Conservation (phyloP, 1,139 yeast genomes). For the Chernovozyma sophiae-reginae region DNA sequence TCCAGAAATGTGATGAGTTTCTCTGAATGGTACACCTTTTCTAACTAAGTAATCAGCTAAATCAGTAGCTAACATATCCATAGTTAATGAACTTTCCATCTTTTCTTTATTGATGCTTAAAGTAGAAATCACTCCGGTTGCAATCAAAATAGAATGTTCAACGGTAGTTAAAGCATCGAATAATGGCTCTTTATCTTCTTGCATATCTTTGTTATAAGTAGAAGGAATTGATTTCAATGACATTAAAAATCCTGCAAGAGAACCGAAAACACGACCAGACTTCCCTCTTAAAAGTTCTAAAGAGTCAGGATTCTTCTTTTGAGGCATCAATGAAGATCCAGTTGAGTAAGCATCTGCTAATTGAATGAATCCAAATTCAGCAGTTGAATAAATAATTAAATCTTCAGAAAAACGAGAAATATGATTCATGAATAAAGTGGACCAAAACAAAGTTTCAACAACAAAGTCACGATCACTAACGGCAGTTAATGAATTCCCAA, state of each 20-base stretch:
- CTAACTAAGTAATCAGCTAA: constrained; percentile 95
- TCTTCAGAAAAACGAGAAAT: constrained; percentile 93
- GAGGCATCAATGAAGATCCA: constrained; percentile 98
- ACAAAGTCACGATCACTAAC: constrained; percentile 98
- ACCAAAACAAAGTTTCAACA: constrained; percentile 96
- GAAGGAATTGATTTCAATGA: constrained; percentile 93
- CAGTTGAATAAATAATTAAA: constrained; percentile 91
- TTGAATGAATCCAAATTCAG: constrained; percentile 91
- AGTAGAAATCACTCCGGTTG: constrained; percentile 94
- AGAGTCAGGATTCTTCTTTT: constrained; percentile 96
- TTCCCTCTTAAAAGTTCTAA: constrained; percentile 93
- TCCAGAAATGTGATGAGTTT: constrained; percentile 97
- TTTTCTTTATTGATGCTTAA: constrained; percentile 63
- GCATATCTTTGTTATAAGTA: constrained; percentile 96
- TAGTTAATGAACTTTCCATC: constrained; percentile 86
- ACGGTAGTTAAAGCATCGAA: constrained; percentile 89
- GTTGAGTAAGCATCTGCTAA: constrained; percentile 97
- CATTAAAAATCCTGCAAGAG: constrained; percentile 93
- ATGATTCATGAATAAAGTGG: constrained; percentile 92
- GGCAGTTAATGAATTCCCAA: constrained; percentile 93
- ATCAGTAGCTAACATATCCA: constrained; percentile 99
- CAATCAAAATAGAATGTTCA: constrained; percentile 87
- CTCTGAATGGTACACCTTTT: constrained; percentile 98
- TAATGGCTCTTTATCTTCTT: constrained; percentile 96
- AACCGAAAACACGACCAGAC: constrained; percentile 95